A percentile compares a stretch with the other conserved stretches of the same genome.
Evolutionary conservation across 2,329 filamentous ascomycete genomes (phyloP).

Genomic region (Colletotrichum shisoi): DNA sequence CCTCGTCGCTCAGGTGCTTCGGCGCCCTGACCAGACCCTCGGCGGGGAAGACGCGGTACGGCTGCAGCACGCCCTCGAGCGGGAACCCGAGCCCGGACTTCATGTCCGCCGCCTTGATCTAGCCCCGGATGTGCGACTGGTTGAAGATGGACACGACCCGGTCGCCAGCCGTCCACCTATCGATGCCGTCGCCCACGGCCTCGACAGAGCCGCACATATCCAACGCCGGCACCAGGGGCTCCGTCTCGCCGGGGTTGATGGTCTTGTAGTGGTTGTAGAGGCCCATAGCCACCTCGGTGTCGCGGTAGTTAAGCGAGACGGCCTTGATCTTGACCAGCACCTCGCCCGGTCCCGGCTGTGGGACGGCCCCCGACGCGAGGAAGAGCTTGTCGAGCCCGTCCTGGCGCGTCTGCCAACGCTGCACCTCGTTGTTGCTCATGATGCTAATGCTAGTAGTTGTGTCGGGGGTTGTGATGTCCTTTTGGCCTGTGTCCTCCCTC

Average conservation of each 20-base stretch:
- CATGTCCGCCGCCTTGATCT: slow-evolving; percentile 64
- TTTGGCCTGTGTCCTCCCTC: not conserved
- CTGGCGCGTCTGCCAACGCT: slow-evolving; percentile 64
- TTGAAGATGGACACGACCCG: slow-evolving; percentile 74
- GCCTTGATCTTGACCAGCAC: slow-evolving; percentile 58
- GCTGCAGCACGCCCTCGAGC: slow-evolving; percentile 63
- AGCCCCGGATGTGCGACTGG: slow-evolving; percentile 65
- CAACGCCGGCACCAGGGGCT: slow-evolving; percentile 68
- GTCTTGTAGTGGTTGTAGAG: slow-evolving; percentile 72
- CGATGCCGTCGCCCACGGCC: slow-evolving; percentile 52
- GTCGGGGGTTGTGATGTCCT: not conserved
- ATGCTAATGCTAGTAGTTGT: not conserved
- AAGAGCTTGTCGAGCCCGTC: slow-evolving; percentile 64
- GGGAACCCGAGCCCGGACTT: slow-evolving; percentile 67
- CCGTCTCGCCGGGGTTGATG: slow-evolving; percentile 49
- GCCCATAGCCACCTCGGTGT: slow-evolving; percentile 68
- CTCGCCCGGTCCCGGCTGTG: slow-evolving; percentile 59
- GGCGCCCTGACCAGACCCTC: slow-evolving; percentile 65
- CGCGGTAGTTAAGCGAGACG: slow-evolving; percentile 60
- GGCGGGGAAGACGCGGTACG: slow-evolving; percentile 67
- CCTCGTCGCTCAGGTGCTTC: slow-evolving; percentile 64
- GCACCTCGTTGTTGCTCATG: slow-evolving; percentile 29
- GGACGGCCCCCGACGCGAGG: slow-evolving; percentile 55
- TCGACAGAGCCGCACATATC: slow-evolving; percentile 74
- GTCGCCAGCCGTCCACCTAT: slow-evolving; percentile 62